Evolutionary conservation across 768 basidiomycete species (phyloP).

Genomic region (Leucogyrophana mollusca): DNA sequence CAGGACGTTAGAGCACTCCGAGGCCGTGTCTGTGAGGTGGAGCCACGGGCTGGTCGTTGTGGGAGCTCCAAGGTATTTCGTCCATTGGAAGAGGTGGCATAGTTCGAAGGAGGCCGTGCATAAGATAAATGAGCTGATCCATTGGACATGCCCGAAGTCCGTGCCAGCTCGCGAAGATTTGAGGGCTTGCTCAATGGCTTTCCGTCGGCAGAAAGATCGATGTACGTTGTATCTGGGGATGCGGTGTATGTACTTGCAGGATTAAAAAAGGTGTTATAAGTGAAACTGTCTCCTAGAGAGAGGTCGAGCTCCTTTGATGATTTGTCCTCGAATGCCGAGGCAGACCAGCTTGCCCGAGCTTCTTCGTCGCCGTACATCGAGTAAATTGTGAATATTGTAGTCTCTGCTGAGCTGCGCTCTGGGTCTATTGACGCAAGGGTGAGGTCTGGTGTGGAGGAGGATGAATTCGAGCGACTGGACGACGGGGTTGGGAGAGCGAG

Average conservation of each 20-base stretch:
- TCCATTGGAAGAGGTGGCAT: slow-evolving; percentile 12
- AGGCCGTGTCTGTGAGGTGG: slow-evolving; percentile 12
- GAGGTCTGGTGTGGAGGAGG: slow-evolving; percentile 36
- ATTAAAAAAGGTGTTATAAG: slow-evolving; percentile 34
- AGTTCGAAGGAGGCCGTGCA: slow-evolving; percentile 18
- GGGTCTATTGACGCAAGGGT: slow-evolving; percentile 32
- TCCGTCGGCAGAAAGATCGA: slow-evolving; percentile 27
- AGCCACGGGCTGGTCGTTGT: slow-evolving; percentile 25
- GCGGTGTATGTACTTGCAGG: slow-evolving; percentile 12
- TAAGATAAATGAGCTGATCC: slow-evolving; percentile 19
- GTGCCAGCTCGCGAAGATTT: slow-evolving; percentile 20
- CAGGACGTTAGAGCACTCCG: slow-evolving; percentile 27
- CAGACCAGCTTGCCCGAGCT: slow-evolving; percentile 46
- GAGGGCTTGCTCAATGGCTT: slow-evolving; percentile 16
- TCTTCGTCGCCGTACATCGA: slow-evolving; percentile 79
- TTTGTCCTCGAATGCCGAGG: slow-evolving; percentile 34
- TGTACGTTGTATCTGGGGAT: slow-evolving; percentile 25
- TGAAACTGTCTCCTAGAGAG: slow-evolving; percentile 30
- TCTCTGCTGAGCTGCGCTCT: slow-evolving; percentile 63
- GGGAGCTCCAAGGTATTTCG: slow-evolving; percentile 19
- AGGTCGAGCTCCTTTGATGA: slow-evolving; percentile 35
- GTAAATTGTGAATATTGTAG: slow-evolving; percentile 80
- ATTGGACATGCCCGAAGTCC: slow-evolving; percentile 23
- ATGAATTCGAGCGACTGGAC: slow-evolving; percentile 19
- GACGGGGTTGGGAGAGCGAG: slow-evolving; percentile 34